Base-by-base conservation (phyloP, 495 filamentous ascomycete species). In the Talaromyces stipitatus region DNA sequence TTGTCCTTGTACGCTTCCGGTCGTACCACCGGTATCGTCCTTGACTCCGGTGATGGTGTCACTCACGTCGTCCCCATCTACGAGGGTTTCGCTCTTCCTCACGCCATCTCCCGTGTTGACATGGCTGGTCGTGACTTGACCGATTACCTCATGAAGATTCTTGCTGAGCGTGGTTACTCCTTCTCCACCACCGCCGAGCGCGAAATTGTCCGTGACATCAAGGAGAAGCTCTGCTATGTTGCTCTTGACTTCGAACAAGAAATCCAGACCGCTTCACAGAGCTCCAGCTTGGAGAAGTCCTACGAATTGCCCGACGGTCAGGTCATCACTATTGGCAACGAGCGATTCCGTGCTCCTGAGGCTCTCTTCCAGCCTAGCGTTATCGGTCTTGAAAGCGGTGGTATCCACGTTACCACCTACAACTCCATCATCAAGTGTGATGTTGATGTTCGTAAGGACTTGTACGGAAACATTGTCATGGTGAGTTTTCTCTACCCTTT, bases 401-500 rank as follows among this genome's bases (percentile, higher is more conserved):
- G 94, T 79, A 96, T 98, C 80, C 94, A 98, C 79, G 95, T 96
- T 72, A 97, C 94, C 71, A 97, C 95, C 64, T 97, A 97, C 87
- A 97, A 97, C 85, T 97, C 95, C 62, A 97, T 98, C 85, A 97
- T 96, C 88, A 96, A 97, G 85, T 97, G 95, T 77, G 94, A 98
- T 78, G 92, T 98, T 76, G 94, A 98, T 77, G 89, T 98, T 72
- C 86, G 94, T 83, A 98, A 97, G 85, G 89, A 96, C 77, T 87
- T 98, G 62, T 98, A 97, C 76, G 92, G 92, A 73, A 98, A 98
- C 85, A 98, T 98, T 72, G 94, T 98, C 80, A 94, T 97, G 89
- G 91, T 95, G 84, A 59, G 89, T 81, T 67, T 57, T 2, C 12
- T 14, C n/a, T n/a, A n/a, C n/a, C 2, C 43, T 24, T 16, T 41